Base-by-base conservation (phyloP, 805 yeast species). In the Saturnispora zaruensis region DNA sequence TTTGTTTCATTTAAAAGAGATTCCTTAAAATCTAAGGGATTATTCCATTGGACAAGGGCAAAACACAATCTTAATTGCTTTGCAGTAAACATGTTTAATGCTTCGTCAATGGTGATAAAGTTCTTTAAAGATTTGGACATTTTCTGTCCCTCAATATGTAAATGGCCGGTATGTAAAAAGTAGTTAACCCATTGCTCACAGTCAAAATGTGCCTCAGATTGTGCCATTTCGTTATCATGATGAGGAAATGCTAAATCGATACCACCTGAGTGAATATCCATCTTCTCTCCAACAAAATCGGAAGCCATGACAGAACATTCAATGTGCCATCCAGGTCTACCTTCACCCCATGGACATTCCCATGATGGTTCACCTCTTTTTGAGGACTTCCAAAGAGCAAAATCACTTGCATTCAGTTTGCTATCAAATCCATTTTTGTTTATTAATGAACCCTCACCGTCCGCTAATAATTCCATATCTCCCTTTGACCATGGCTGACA, bases 261-360 rank as follows among this genome's bases (percentile, higher is more conserved):
- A 56, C 99, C 99, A 51, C 99, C 99, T 16, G 96, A 82, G 65
- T 93, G 99, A 57, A 93, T 87, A 67, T 93, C 99, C 76, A 93
- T 85, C 52, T 75, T 74, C 20, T 77, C 68, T 4, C 98, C 98
- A 36, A 86, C 75, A 44, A 90, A 76, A 57, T 89, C 95, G 47
- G 89, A 77, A 1, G 98, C 98, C 99, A 93, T 93, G 20, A 93
- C 99, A 7, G 97, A 89, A 76, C 99, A 93, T 70, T 93, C 99
- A 66, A 93, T 93, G 66, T 93, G 99, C 99, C 99, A 93, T 4
- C 99, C 99, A 13, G 99, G 99, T 66, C 99, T 83, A 48, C 99
- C 99, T 52, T 74, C 74, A 24, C 99, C 99, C 98, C 98, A 93
- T 25, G 91, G 90, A 2, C 96, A 87, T 5, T 75, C 78, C 98